A percentile compares a stretch with the other conserved stretches of the same genome.
These are phyloP conservation scores for Alternaria triticina DNA, from an alignment of 2,329 filamentous ascomycete species.

Conservation along the genomic window DNA sequence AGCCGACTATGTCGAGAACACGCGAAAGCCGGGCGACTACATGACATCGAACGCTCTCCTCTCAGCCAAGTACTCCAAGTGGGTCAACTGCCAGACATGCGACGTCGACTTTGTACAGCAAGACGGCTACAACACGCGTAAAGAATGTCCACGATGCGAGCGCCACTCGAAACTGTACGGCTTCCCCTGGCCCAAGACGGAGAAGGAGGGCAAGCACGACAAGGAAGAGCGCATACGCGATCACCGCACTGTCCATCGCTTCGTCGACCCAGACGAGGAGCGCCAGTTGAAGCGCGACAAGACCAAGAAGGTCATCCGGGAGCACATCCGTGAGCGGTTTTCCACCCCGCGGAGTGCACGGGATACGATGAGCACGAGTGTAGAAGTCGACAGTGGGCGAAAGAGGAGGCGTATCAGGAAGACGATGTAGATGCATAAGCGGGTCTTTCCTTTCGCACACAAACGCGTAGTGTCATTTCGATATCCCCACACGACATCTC, in stretches of 20 bases:
- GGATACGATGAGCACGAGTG: slow-evolving; percentile 35
- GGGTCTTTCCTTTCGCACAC: background rate
- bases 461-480: background rate
- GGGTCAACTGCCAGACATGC: slow-evolving; percentile 90
- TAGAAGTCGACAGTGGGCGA: slow-evolving; percentile 28
- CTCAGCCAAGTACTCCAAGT: slow-evolving; percentile 75
- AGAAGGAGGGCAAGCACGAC: slow-evolving; percentile 76
- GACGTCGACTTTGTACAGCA: slow-evolving; percentile 82
- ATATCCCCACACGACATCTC: background rate
- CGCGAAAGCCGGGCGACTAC: slow-evolving; percentile 63
- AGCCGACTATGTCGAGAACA: slow-evolving; percentile 33
- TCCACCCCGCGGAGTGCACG: slow-evolving; percentile 36
- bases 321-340: slow-evolving; percentile 31
- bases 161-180: slow-evolving; percentile 95
- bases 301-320: slow-evolving; percentile 31
- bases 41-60: slow-evolving; percentile 79
- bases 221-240: slow-evolving; percentile 74
- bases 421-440: slow-evolving; percentile 33
- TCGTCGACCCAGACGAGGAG: slow-evolving; percentile 74
- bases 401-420: slow-evolving; percentile 33
- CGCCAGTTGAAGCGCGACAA: slow-evolving; percentile 41
- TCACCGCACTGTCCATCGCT: slow-evolving; percentile 86
- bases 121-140: slow-evolving; percentile 82
- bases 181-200: slow-evolving; percentile 94
- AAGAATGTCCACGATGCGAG: slow-evolving; percentile 90